Conservation (phyloP, 176 grass and related monocot genomes). For the Neostapfia colusana region DNA sequence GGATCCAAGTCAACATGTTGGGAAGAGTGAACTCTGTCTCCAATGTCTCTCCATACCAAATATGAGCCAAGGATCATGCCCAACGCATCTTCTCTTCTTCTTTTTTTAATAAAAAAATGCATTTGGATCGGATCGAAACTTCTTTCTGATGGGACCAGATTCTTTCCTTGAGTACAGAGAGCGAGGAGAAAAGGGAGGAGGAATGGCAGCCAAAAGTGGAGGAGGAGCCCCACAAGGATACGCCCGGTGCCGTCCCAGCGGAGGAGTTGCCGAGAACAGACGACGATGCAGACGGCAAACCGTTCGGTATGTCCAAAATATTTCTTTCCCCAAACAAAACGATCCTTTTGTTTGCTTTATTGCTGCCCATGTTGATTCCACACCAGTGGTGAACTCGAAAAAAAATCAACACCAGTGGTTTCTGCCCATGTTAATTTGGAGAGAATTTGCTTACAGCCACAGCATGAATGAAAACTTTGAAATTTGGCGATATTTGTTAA, state of each 20-base stretch:
- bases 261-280: slow-evolving; percentile 21
- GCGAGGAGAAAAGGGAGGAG: not conserved
- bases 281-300: slow-evolving; percentile 28
- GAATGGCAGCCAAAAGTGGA: not conserved
- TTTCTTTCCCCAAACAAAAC: not conserved
- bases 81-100: not conserved
- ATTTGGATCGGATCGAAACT: not conserved
- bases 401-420: too few species aligned
- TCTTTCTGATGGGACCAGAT: slow-evolving; percentile 3
- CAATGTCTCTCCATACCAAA: not conserved
- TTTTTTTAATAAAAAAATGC: not conserved
- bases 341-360: too few species aligned
- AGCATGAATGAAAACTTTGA: too few species aligned
- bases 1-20: slow-evolving; percentile 7
- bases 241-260: slow-evolving; percentile 11
- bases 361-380: too few species aligned
- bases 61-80: not conserved
- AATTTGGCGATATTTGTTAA: too few species aligned
- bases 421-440: too few species aligned
- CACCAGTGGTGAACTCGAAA: too few species aligned
- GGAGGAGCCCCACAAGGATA: not conserved
- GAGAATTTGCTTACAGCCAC: too few species aligned
- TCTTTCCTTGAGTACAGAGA: slow-evolving; percentile 35
- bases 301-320: slow-evolving; percentile 44
- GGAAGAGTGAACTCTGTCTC: not conserved